Percentiles rank a stretch among this genome's conserved stretches.
These are phyloP conservation scores for Ustilago crameri DNA, from an alignment of 1,284 basidiomycete species.

Conservation along the genomic window DNA sequence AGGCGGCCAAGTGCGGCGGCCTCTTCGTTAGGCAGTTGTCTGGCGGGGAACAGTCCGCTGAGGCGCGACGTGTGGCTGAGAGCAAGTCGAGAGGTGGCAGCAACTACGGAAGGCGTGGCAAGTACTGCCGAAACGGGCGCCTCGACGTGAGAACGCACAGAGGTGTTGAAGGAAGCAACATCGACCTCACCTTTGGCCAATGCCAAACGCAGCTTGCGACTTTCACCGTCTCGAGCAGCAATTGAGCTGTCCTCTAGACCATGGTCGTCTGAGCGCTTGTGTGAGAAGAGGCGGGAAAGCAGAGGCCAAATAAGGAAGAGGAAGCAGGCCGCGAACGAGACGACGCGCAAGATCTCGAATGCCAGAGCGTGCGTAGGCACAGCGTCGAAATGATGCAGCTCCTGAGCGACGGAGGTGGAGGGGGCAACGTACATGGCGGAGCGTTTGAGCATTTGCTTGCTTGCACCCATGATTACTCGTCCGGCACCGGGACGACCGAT, in stretches of 20 bases:
- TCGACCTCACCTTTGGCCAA: conserved; percentile 28
- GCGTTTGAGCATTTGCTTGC: conserved; percentile 64
- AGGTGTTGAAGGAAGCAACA: conserved; percentile 22
- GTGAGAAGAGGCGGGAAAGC: conserved; percentile 25
- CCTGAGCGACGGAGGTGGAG: conserved; percentile 10
- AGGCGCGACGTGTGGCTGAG: conserved; percentile 11
- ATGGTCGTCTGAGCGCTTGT: conserved; percentile 10
- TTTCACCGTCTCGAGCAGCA: neutral
- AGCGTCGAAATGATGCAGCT: conserved; percentile 49
- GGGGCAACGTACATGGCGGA: conserved; percentile 39
- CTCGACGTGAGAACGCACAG: conserved; percentile 15
- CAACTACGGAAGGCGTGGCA: conserved; percentile 15
- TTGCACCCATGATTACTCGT: conserved; percentile 51
- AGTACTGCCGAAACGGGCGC: conserved; percentile 22
- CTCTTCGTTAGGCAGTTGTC: conserved; percentile 14
- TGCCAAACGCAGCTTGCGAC: conserved; percentile 30
- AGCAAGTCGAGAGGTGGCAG: conserved; percentile 21
- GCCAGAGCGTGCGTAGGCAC: conserved; percentile 55
- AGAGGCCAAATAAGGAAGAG: conserved; percentile 51
- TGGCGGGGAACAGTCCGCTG: conserved; percentile 13
- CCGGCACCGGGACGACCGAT: conserved; percentile 39
- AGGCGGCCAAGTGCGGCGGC: conserved; percentile 42
- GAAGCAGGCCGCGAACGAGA: conserved; percentile 46
- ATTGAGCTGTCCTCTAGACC: no score
- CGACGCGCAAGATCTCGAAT: conserved; percentile 55